Evolutionary conservation across 257 asterid species (phyloP).

Genomic region (Dorcoceras hygrometricum): DNA sequence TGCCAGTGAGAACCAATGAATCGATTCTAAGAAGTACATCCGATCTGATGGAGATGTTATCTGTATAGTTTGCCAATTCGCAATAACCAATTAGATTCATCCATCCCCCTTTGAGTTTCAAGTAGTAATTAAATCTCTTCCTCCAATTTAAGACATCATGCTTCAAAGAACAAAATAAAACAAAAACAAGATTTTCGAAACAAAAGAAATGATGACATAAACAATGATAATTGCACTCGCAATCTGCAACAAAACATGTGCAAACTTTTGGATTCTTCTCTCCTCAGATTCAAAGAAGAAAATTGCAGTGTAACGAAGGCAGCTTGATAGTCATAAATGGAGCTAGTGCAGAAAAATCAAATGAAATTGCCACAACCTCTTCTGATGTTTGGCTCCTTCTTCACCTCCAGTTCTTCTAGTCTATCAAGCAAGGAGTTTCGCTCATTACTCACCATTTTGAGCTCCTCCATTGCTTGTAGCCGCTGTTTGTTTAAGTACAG

Average conservation of each 20-base stretch:
- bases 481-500: conserved; percentile 65
- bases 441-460: conserved; percentile 55
- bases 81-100: conserved; percentile 11
- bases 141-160: neutral
- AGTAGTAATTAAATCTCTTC: neutral
- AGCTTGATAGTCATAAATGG: neutral
- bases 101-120: neutral
- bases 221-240: neutral
- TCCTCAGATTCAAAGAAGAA: conserved; percentile 9
- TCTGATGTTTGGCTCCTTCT: conserved; percentile 30
- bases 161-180: neutral
- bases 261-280: neutral
- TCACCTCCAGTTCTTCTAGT: conserved; percentile 50
- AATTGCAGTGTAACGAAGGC: neutral
- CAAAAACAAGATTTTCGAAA: neutral
- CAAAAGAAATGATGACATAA: neutral
- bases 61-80: conserved; percentile 33
- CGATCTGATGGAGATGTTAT: conserved; percentile 46
- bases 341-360: conserved; percentile 21
- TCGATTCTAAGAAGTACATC: conserved; percentile 76
- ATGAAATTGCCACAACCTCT: conserved; percentile 39
- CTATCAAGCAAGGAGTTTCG: conserved; percentile 44
- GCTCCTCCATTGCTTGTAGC: conserved; percentile 69
- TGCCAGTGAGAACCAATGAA: conserved; percentile 68
- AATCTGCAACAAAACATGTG: neutral